These are phyloP conservation scores for Vicia sativa DNA, from an alignment of 306 rosid genomes.

Conservation along the genomic window DNA sequence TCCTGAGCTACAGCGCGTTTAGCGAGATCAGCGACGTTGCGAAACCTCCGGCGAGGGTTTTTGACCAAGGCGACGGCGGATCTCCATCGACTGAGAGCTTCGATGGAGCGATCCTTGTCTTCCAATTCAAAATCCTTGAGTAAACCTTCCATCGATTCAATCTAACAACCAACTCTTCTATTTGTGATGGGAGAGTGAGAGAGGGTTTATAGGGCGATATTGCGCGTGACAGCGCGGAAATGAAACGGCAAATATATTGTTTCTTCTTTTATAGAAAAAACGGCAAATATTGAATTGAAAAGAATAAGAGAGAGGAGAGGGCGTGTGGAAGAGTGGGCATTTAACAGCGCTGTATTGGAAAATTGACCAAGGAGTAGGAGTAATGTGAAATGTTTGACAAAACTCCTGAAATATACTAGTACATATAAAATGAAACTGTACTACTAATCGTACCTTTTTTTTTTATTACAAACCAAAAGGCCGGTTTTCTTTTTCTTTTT, in stretches of 20 bases:
- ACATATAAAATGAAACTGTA: too few relatives aligned
- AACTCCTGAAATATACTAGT: background rate
- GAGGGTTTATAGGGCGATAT: background rate
- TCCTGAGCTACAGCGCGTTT: conserved; percentile 55
- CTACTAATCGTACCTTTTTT: too few relatives aligned
- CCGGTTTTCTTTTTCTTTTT: too few relatives aligned
- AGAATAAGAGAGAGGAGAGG: background rate
- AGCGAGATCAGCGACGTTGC: conserved; percentile 65
- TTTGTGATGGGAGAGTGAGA: background rate
- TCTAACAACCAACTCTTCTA: background rate
- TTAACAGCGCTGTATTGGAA: background rate
- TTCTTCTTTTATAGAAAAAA: too few relatives aligned
- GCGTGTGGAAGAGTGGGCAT: background rate
- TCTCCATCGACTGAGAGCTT: conserved; percentile 60
- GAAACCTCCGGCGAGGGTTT: conserved; percentile 75
- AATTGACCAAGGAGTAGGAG: background rate
- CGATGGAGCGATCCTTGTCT: conserved; percentile 47
- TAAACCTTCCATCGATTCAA: conserved; percentile 40
- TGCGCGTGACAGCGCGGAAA: background rate
- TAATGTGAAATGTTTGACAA: background rate
- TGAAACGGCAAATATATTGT: background rate
- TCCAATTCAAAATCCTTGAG: conserved; percentile 59
- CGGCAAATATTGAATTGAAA: background rate
- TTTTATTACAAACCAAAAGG: too few relatives aligned
- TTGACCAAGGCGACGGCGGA: conserved; percentile 62